Evolutionary conservation across 768 basidiomycete genomes (phyloP).

Genomic region (Lentinula sp.): DNA sequence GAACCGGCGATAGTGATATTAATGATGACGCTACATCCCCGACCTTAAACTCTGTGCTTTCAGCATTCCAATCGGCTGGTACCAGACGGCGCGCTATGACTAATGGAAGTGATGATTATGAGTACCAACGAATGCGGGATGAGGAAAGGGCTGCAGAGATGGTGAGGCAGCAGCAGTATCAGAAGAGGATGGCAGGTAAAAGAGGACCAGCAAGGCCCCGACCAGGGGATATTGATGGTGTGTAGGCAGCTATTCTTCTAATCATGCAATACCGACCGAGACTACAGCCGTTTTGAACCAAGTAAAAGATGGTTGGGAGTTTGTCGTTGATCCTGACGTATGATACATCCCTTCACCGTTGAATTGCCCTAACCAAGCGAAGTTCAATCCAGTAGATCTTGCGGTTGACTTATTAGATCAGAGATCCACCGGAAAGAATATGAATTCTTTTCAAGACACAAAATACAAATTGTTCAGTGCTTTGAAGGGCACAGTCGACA

Average conservation of each 20-base stretch:
- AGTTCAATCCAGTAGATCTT: constrained; percentile 94
- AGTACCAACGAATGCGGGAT: constrained; percentile 53
- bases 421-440: constrained; percentile 64
- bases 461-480: constrained; percentile 75
- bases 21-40: constrained; percentile 34
- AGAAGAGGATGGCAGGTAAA: constrained; percentile 59
- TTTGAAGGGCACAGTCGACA: constrained; percentile 83
- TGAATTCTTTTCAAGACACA: constrained; percentile 70
- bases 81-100: constrained; percentile 49
- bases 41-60: constrained; percentile 48
- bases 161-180: constrained; percentile 62
- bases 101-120: constrained; percentile 45
- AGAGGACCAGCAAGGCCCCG: constrained; percentile 46
- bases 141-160: constrained; percentile 60
- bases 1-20: constrained; percentile 7
- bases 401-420: constrained; percentile 86
- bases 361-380: constrained; percentile 6
- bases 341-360: constrained; percentile 1
- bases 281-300: constrained; percentile 71
- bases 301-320: constrained; percentile 87
- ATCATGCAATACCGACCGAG: not conserved
- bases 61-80: constrained; percentile 67
- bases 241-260: constrained; percentile 17
- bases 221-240: constrained; percentile 83
- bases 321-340: constrained; percentile 78